phyloP scores from a whole-genome alignment of 2,329 filamentous ascomycete species.

The Trichoderma pleuroti region DNA sequence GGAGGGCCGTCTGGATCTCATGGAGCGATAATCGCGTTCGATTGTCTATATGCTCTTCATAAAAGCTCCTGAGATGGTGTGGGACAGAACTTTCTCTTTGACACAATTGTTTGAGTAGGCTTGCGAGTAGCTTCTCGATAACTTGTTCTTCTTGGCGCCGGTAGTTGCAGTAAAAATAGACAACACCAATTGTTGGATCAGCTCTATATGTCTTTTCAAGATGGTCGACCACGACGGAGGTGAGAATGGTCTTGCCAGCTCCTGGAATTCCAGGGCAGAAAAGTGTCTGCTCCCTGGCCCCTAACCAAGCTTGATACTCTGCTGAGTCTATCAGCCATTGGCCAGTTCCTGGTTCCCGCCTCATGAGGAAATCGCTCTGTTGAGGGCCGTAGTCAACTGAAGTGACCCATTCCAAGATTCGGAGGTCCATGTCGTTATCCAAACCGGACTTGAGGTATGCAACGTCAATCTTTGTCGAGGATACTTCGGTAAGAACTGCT shows the following conservation, averaged over 20 bases:
- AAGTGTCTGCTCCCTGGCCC: slow-evolving; percentile 28
- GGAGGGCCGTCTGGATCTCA: neutral
- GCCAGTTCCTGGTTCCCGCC: slow-evolving; percentile 39
- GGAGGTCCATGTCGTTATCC: neutral
- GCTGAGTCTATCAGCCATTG: slow-evolving; percentile 43
- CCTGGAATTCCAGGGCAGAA: slow-evolving; percentile 48
- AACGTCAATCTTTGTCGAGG: no score
- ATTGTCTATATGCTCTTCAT: neutral
- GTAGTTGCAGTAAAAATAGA: slow-evolving; percentile 42
- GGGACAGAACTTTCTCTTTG: neutral
- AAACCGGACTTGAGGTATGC: neutral
- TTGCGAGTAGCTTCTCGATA: neutral
- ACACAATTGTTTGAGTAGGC: neutral
- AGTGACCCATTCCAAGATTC: slow-evolving; percentile 39
- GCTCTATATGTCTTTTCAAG: slow-evolving; percentile 28
- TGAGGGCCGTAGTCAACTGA: slow-evolving; percentile 35
- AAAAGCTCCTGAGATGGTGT: neutral
- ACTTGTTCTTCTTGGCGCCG: slow-evolving; percentile 36
- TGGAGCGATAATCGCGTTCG: neutral
- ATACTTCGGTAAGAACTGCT: neutral
- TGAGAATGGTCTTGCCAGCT: slow-evolving; percentile 47
- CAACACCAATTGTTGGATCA: slow-evolving; percentile 34
- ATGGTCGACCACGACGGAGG: slow-evolving; percentile 41
- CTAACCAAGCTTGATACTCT: slow-evolving; percentile 35
- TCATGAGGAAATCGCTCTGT: slow-evolving; percentile 38